phyloP scores from a whole-genome alignment of 2,329 filamentous ascomycete genomes.

The Pseudogymnoascus sp. region DNA sequence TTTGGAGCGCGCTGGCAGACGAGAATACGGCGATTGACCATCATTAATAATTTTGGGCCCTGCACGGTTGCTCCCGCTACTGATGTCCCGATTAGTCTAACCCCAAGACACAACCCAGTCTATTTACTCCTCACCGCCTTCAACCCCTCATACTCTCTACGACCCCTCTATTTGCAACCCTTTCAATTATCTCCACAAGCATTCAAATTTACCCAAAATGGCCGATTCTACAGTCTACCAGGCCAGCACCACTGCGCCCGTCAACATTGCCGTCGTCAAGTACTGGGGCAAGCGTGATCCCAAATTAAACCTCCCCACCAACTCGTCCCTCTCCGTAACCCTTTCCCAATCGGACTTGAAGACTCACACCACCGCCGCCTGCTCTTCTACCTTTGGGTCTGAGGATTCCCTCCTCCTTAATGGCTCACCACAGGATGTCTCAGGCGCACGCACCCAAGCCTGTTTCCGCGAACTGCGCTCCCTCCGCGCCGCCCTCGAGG shows the following conservation, averaged over 20 bases:
- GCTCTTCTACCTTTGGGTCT: constrained; percentile 62
- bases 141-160: neutral
- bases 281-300: constrained; percentile 98
- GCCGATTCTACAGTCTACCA: constrained; percentile 58
- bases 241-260: constrained; percentile 90
- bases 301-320: constrained; percentile 92
- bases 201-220: constrained; percentile 21
- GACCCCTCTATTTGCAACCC: neutral
- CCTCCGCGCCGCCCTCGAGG: constrained; percentile 70
- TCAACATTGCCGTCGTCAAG: constrained; percentile 99
- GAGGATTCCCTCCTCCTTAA: constrained; percentile 78
- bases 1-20: neutral
- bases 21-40: neutral
- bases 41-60: constrained; percentile 8
- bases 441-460: constrained; percentile 83
- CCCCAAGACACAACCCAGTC: neutral
- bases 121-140: constrained; percentile 4
- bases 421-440: constrained; percentile 72
- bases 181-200: neutral
- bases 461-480: constrained; percentile 82
- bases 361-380: constrained; percentile 92
- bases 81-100: constrained; percentile 2
- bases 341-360: constrained; percentile 89
- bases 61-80: constrained; percentile 6
- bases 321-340: constrained; percentile 94